Conservation (phyloP, 2,329 filamentous ascomycete species). For the Fusarium sp. region DNA sequence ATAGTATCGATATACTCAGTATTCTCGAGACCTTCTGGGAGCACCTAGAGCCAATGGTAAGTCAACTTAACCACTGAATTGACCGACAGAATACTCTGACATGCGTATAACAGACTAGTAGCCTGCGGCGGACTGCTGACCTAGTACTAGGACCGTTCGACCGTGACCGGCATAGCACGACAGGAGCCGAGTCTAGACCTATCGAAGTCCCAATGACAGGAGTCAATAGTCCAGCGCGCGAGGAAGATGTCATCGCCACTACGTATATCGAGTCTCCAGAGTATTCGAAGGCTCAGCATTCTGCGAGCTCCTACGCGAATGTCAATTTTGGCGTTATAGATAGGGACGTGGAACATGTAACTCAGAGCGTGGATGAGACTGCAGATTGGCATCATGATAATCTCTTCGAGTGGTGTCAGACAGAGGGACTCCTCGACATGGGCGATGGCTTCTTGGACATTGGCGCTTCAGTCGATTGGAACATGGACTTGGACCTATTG, state of each 20-base stretch:
- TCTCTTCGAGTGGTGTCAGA: background rate
- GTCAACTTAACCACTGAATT: accelerated
- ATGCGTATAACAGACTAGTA: accelerated
- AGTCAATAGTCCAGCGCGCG: background rate
- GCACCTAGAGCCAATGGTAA: background rate
- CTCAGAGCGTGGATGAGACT: background rate
- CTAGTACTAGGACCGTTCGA: background rate
- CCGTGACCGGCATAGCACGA: background rate
- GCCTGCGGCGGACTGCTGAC: background rate
- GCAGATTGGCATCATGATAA: background rate
- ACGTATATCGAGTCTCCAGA: background rate
- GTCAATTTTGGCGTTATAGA: background rate
- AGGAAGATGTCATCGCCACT: background rate
- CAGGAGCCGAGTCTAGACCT: background rate
- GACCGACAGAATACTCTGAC: background rate
- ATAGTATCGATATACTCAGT: background rate
- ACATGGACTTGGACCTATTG: background rate
- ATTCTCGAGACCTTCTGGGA: background rate
- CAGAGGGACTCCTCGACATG: background rate
- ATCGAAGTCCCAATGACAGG: background rate
- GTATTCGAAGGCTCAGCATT: background rate
- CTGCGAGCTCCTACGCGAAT: background rate
- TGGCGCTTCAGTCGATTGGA: background rate
- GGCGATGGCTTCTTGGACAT: background rate
- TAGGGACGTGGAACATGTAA: no score